Conservation (phyloP, 2,329 filamentous ascomycete genomes). For the Emydomyces testavorans region DNA sequence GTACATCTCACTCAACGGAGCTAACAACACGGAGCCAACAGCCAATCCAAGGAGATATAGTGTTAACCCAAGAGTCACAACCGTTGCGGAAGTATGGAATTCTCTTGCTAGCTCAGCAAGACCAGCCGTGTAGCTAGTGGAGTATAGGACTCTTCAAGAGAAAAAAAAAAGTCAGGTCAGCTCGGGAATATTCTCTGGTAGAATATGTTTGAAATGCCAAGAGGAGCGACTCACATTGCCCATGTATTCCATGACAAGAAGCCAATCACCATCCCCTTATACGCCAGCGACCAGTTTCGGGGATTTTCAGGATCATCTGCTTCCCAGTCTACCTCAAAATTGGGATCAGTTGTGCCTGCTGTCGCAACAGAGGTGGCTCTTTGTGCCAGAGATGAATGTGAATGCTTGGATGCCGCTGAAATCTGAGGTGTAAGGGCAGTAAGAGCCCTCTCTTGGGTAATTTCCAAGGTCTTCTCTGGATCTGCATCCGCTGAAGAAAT, state of each 20-base stretch:
- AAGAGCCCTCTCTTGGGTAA: conserved; percentile 15
- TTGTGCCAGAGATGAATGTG: conserved; percentile 26
- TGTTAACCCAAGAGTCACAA: conserved; percentile 65
- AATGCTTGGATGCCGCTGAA: conserved; percentile 17
- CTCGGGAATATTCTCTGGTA: not conserved
- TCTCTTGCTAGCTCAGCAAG: conserved; percentile 57
- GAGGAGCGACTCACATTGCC: conserved; percentile 35
- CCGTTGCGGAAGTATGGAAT: conserved; percentile 47
- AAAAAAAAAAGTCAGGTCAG: no score
- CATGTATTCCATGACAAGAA: conserved; percentile 49
- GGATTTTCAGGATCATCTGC: conserved; percentile 53
- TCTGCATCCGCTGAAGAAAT: conserved; percentile 18
- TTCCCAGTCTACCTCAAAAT: conserved; percentile 64
- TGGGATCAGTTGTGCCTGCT: conserved; percentile 40
- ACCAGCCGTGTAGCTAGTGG: conserved; percentile 65
- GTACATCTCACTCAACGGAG: conserved; percentile 49
- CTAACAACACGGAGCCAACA: conserved; percentile 57
- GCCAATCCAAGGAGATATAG: conserved; percentile 68
- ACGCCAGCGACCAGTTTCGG: conserved; percentile 53
- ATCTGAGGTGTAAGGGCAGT: conserved; percentile 23
- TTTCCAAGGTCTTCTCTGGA: conserved; percentile 18
- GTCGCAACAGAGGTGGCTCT: conserved; percentile 38
- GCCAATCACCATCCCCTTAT: conserved; percentile 45
- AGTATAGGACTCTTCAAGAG: conserved; percentile 61
- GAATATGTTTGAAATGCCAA: not conserved